phyloP scores from a whole-genome alignment of 2,329 filamentous ascomycete species.

The Harringtonia aguacate region DNA sequence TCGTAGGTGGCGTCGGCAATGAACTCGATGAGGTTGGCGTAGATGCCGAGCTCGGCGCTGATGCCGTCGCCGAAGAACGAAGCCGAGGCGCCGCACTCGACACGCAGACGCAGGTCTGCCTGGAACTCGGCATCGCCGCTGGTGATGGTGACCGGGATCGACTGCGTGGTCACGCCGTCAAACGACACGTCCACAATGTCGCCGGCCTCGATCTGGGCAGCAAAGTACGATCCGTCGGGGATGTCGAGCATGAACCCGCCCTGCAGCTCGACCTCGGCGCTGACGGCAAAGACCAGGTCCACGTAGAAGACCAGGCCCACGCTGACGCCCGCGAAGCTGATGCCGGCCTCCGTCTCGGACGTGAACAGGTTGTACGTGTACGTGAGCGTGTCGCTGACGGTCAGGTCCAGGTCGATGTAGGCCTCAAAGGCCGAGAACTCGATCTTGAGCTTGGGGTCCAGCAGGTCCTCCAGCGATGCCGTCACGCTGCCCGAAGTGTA shows the following conservation, averaged over 20 bases:
- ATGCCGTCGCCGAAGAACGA: constrained; percentile 23
- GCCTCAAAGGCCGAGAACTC: constrained; percentile 39
- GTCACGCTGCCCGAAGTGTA: constrained; percentile 38
- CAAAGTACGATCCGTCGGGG: constrained; percentile 29
- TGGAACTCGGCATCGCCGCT: constrained; percentile 35
- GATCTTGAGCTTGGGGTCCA: constrained; percentile 29
- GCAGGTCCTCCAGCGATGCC: constrained; percentile 26
- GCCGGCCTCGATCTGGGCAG: constrained; percentile 31
- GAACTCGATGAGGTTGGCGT: constrained; percentile 44
- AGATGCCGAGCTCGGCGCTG: constrained; percentile 34
- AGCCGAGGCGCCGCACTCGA: constrained; percentile 30
- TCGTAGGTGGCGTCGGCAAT: constrained; percentile 26
- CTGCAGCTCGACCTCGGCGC: constrained; percentile 38
- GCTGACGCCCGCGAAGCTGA: constrained; percentile 29
- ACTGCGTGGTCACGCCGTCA: constrained; percentile 26
- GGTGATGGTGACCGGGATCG: constrained; percentile 35
- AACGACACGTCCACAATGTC: constrained; percentile 35
- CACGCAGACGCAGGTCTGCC: constrained; percentile 38
- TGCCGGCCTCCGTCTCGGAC: constrained; percentile 29
- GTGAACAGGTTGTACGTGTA: constrained; percentile 41
- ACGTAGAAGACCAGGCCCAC: constrained; percentile 37
- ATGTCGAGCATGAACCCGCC: constrained; percentile 42
- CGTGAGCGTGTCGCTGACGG: constrained; percentile 30
- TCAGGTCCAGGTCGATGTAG: constrained; percentile 37
- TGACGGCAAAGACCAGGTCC: constrained; percentile 38